A percentile compares a stretch with the other conserved stretches of the same genome.
Evolutionary conservation across 805 yeast species (phyloP).

Genomic region (Torulaspora franciscae): DNA sequence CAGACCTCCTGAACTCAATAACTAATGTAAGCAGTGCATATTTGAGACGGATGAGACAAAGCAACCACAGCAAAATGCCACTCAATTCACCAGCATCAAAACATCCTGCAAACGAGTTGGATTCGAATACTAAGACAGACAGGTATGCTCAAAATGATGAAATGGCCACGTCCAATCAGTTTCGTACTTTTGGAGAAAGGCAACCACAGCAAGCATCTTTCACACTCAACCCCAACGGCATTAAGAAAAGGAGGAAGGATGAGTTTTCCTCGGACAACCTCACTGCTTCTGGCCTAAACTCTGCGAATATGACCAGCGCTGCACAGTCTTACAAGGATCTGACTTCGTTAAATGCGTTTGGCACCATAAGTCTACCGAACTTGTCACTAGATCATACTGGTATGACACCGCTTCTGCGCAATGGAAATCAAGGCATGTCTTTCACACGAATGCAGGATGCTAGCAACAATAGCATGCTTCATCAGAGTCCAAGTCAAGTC

Average conservation of each 20-base stretch:
- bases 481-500: neutral
- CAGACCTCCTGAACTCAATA: conserved; percentile 31
- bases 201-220: conserved; percentile 17
- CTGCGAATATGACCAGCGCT: conserved; percentile 12
- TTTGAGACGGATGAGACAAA: conserved; percentile 18
- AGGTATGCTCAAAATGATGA: conserved; percentile 4
- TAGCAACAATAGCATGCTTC: neutral
- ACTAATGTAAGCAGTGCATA: conserved; percentile 30
- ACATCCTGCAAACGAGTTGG: conserved; percentile 1
- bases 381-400: conserved; percentile 21
- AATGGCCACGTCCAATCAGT: conserved; percentile 1
- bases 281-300: conserved; percentile 6
- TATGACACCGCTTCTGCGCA: conserved; percentile 14
- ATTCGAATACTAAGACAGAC: neutral
- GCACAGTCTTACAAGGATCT: conserved; percentile 15
- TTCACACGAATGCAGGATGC: conserved; percentile 7
- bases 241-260: conserved; percentile 26
- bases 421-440: conserved; percentile 6
- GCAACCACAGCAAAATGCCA: neutral
- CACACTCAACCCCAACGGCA: conserved; percentile 33
- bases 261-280: conserved; percentile 1
- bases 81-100: neutral
- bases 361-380: conserved; percentile 23
- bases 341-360: conserved; percentile 15
- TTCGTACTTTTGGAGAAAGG: conserved; percentile 8